Base-by-base conservation (phyloP, 106 monocot genomes). In the Phalaenopsis aphrodite region DNA sequence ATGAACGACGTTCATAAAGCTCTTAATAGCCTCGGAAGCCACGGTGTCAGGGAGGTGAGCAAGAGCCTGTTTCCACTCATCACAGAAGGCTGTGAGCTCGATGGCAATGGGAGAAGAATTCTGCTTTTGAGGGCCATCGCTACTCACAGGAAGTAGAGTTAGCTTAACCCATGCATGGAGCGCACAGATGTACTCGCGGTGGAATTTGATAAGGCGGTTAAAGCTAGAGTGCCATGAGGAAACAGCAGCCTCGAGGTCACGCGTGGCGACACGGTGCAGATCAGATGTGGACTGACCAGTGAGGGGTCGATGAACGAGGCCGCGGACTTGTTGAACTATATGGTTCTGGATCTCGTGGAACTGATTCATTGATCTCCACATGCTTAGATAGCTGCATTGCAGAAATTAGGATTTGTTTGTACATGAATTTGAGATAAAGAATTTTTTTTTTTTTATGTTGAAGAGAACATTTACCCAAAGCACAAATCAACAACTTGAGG, bases 41-140 rank as follows among this genome's bases (percentile, higher is more conserved):
- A 92, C 91, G 3, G 96, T 88, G 68, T 94, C 96, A 3, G 96
- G 96, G 61, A 94, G 93, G 18, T 91, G 90, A 42, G 94, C 94
- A 8, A 97, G 86, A 21, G 96, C 91, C 72, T 91, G 93, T 82
- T 92, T 94, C 96, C 91, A 97, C 77, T 97, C 96, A 8, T 97
- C 96, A 42, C 92, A 97, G 86, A 97, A 94, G 36, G 87, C 76
- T 55, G 86, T 80, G 64, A 97, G 89, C 55, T 97, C 94, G 12
- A 84, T 52, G 8, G 88, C 83, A 18, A 92, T 82, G 2, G 86
- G 71, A 30, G 93, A 88, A 36, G 87, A 87, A 78, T 91, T 80
- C 42, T 86, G 88, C 56, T 89, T 91, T 30, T 85, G 79, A 2
- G 82, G 55, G 19, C 72, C 85, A n/a, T 84, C 85, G 24, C 80